Base-by-base conservation (phyloP, 768 basidiomycete species). In the Termitomyces sp. region DNA sequence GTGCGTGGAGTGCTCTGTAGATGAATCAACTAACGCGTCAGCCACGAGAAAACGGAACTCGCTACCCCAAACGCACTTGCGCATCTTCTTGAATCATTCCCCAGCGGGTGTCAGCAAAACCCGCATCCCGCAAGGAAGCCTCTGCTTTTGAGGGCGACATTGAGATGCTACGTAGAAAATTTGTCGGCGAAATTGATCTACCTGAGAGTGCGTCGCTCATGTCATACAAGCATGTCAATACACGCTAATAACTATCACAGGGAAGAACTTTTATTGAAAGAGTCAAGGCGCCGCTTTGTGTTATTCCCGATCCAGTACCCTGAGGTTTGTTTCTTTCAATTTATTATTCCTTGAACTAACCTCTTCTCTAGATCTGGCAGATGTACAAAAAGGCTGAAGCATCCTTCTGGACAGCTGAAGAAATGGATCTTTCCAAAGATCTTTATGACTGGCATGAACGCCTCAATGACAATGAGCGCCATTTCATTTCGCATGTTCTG, bases 311-410 rank as follows among this genome's bases (percentile, higher is more conserved):
- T 97, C 59, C 87, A 94, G 68, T 96, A 94, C 67, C 81, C 85
- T 59, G 93, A 96, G 76, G 94, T 92, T 60, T 62, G n/a, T 42
- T n/a, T n/a, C n/a, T n/a, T n/a, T n/a, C n/a, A n/a, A n/a, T n/a
- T n/a, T n/a, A n/a, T n/a, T n/a, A n/a, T n/a, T n/a, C n/a, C n/a
- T n/a, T n/a, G n/a, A n/a, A 34, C 10, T 1, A 18, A 51, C 22
- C 5, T 47, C 24, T 6, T 2, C 22, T 12, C 20, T 22, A 96
- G 92, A 94, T 97, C 64, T 97, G 94, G 94, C 85, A 85, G 65
- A 85, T 92, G 79, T 98, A 98, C 80, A 98, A 97, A 76, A 88
- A 91, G 65, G 94, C 94, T 0, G 85, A n/a, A n/a, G n/a, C n/a
- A n/a, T n/a, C n/a, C n/a, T n/a, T n/a, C n/a, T n/a, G n/a, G n/a